phyloP scores from a whole-genome alignment of 2,329 filamentous ascomycete genomes.

The Capronia epimyces region DNA sequence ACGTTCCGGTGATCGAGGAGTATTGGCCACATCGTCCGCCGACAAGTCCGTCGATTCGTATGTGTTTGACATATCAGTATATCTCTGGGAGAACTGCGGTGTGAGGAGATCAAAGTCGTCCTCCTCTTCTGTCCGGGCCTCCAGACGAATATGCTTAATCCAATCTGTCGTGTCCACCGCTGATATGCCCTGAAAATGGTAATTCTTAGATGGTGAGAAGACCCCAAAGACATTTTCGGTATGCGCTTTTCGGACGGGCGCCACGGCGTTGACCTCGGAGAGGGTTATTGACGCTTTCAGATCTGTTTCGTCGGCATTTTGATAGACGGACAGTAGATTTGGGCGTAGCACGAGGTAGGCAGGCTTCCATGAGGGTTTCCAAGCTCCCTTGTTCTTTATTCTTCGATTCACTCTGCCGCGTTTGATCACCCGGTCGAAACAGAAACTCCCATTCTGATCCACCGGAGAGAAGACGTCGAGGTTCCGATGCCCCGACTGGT shows the following conservation, averaged over 20 bases:
- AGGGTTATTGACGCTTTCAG: conserved; percentile 82
- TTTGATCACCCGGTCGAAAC: conserved; percentile 91
- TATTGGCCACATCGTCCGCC: conserved; percentile 35
- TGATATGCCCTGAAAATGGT: conserved; percentile 73
- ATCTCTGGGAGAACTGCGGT: conserved; percentile 24
- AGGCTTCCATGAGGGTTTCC: conserved; percentile 75
- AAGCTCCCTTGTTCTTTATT: conserved; percentile 70
- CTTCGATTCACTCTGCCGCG: conserved; percentile 79
- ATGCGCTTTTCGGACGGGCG: conserved; percentile 80
- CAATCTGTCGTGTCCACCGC: conserved; percentile 75
- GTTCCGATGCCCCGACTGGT: conserved; percentile 46
- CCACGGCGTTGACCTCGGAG: conserved; percentile 84
- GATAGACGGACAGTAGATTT: conserved; percentile 87
- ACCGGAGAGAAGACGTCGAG: conserved; percentile 73
- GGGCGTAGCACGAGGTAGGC: conserved; percentile 85
- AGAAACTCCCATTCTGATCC: conserved; percentile 91
- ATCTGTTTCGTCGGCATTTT: conserved; percentile 81
- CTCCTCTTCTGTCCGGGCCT: conserved; percentile 80
- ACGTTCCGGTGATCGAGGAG: conserved; percentile 11
- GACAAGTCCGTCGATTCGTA: conserved; percentile 39
- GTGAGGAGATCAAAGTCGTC: conserved; percentile 68
- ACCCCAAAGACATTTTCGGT: conserved; percentile 84
- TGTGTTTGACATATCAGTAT: conserved; percentile 34
- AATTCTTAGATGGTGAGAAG: conserved; percentile 86
- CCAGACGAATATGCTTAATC: conserved; percentile 72